These are phyloP conservation scores for Tuctoria greenei DNA, from an alignment of 176 grass and related monocot species.

Conservation along the genomic window DNA sequence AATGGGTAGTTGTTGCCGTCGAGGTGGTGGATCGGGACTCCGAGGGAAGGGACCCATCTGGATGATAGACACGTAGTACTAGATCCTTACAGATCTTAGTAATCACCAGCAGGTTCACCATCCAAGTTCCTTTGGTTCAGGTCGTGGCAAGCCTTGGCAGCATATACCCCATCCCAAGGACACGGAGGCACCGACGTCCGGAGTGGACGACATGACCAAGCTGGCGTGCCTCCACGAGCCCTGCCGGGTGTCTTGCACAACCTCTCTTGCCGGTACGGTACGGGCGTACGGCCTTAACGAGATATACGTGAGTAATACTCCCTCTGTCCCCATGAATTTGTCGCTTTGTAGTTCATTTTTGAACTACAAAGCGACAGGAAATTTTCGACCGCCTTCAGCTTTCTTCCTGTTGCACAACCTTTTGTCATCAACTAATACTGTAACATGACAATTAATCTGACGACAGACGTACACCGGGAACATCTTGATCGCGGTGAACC, in stretches of 20 bases:
- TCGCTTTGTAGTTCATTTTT: too few species aligned
- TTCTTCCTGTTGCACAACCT: neutral
- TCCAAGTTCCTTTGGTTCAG: conserved; percentile 29
- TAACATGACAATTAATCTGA: neutral
- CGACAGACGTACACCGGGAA: conserved; percentile 90
- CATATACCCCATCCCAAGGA: conserved; percentile 94
- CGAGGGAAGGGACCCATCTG: too few species aligned
- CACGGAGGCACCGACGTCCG: conserved; percentile 71
- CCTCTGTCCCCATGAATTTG: too few species aligned
- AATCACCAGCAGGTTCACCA: too few species aligned
- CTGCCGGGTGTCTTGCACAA: conserved; percentile 78
- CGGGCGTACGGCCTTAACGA: conserved; percentile 74
- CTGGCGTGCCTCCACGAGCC: conserved; percentile 92
- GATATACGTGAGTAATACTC: conserved; percentile 73
- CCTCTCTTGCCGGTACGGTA: conserved; percentile 68
- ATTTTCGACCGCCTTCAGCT: neutral
- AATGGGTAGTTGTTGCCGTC: neutral
- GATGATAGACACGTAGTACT: too few species aligned
- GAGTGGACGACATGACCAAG: conserved; percentile 98
- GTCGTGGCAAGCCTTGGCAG: conserved; percentile 60
- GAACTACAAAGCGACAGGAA: too few species aligned
- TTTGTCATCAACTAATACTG: neutral
- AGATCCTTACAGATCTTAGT: too few species aligned
- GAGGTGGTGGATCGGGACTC: too few species aligned
- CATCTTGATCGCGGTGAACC: conserved; percentile 95